Conservation (phyloP, 192 early-diverging fungal genomes). For the Rhizoclosmatium globosum region DNA sequence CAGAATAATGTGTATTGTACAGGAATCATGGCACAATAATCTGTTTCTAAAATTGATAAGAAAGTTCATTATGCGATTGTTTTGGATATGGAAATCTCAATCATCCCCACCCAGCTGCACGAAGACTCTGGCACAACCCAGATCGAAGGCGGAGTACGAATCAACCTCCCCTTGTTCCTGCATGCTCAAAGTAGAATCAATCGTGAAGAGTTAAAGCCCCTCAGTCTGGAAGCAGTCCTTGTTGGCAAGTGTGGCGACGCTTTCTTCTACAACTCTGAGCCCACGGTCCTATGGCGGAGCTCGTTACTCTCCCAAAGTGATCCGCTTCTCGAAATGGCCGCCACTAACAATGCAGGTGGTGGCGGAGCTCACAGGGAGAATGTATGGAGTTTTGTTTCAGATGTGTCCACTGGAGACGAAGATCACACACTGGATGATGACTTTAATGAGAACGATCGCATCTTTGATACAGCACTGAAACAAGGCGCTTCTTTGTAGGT, state of each 20-base stretch:
- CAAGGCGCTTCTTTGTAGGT: constrained; percentile 26
- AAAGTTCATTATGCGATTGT: neutral
- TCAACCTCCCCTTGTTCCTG: constrained; percentile 22
- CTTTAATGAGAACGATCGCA: constrained; percentile 35
- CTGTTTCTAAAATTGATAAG: neutral
- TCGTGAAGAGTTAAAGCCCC: constrained; percentile 28
- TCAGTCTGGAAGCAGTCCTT: constrained; percentile 26
- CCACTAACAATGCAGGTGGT: neutral
- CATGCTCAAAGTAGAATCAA: constrained; percentile 30
- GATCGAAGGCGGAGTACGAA: constrained; percentile 4
- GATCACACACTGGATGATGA: constrained; percentile 30
- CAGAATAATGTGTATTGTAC: too few relatives aligned
- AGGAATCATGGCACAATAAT: neutral
- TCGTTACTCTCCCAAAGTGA: neutral
- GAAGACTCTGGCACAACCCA: neutral
- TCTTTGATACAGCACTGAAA: constrained; percentile 28
- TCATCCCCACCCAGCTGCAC: constrained; percentile 5
- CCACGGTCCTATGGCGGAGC: constrained; percentile 18
- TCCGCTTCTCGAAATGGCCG: neutral
- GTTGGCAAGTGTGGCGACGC: constrained; percentile 15
- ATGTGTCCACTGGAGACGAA: constrained; percentile 21
- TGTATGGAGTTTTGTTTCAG: constrained; percentile 23
- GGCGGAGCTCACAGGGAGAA: neutral
- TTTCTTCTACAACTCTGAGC: constrained; percentile 30
- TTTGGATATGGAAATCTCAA: constrained; percentile 1